Percentiles rank a stretch among this genome's conserved stretches.
Conservation (phyloP, 129 eudicot genomes). For the carrot (Daucus carota) region DNA sequence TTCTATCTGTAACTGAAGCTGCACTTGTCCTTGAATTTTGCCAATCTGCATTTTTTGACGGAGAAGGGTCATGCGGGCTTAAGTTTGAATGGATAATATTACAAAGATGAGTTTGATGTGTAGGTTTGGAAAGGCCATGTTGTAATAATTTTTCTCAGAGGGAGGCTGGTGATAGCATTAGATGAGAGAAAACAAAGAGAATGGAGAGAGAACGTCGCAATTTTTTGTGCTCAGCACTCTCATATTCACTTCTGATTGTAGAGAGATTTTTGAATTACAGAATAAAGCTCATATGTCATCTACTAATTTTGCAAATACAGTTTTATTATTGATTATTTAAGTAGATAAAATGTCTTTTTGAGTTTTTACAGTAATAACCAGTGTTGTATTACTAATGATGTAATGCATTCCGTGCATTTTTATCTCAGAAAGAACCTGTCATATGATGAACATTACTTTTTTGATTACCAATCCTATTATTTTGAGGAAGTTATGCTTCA, state of each 20-base stretch:
- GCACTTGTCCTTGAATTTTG: too few species aligned
- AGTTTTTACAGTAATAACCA: background rate
- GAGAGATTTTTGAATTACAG: background rate
- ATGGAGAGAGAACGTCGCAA: too few species aligned
- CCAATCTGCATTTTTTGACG: background rate
- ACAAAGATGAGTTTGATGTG: background rate
- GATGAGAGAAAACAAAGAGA: too few species aligned
- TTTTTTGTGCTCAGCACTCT: background rate
- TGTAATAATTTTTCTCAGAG: background rate
- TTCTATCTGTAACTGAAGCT: too few species aligned
- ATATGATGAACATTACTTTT: background rate
- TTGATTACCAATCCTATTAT: background rate
- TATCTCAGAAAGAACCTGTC: background rate
- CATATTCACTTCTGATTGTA: background rate
- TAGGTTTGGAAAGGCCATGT: background rate
- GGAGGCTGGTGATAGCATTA: too few species aligned
- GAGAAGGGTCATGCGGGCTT: background rate
- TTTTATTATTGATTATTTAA: too few species aligned
- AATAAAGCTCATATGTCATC: background rate
- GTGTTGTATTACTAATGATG: background rate
- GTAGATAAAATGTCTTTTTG: background rate
- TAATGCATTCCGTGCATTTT: background rate
- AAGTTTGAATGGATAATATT: background rate
- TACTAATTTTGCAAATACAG: background rate
- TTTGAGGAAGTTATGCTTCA: background rate